Conservation (phyloP, 345 rosid species). For the Linum lewisii region DNA sequence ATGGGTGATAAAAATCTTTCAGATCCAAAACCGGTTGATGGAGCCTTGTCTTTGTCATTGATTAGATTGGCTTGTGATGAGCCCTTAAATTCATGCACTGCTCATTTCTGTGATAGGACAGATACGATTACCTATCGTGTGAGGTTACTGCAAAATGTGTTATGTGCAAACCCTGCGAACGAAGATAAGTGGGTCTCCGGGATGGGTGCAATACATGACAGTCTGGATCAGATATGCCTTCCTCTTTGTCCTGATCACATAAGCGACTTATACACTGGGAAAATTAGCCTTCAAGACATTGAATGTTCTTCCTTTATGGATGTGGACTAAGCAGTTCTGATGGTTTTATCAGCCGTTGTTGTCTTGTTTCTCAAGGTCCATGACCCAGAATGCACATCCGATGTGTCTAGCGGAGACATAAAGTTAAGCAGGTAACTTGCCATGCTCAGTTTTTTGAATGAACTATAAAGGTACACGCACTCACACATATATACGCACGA, state of each 20-base stretch:
- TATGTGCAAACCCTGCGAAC: slow-evolving; percentile 35
- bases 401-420: not conserved
- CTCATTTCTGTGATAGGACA: slow-evolving; percentile 59
- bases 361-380: not conserved
- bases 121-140: slow-evolving; percentile 48
- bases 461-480: not conserved
- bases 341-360: not conserved
- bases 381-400: not conserved
- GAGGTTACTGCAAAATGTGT: slow-evolving; percentile 51
- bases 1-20: slow-evolving; percentile 82
- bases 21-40: slow-evolving; percentile 80
- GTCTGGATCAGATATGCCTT: slow-evolving; percentile 50
- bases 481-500: too few species aligned
- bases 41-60: slow-evolving; percentile 55
- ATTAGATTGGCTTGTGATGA: slow-evolving; percentile 65
- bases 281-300: slow-evolving; percentile 63
- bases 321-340: slow-evolving; percentile 28
- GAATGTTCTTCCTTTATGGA: slow-evolving; percentile 51
- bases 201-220: slow-evolving; percentile 51
- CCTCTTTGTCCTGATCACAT: slow-evolving; percentile 68
- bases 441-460: not conserved
- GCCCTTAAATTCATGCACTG: slow-evolving; percentile 47
- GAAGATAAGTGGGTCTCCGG: slow-evolving; percentile 51
- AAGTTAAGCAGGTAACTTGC: not conserved
- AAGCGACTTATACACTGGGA: slow-evolving; percentile 58